A percentile compares a stretch with the other conserved stretches of the same genome.
Evolutionary conservation across 2,329 filamentous ascomycete species (phyloP).

Genomic region (Coniochaeta prunicola): DNA sequence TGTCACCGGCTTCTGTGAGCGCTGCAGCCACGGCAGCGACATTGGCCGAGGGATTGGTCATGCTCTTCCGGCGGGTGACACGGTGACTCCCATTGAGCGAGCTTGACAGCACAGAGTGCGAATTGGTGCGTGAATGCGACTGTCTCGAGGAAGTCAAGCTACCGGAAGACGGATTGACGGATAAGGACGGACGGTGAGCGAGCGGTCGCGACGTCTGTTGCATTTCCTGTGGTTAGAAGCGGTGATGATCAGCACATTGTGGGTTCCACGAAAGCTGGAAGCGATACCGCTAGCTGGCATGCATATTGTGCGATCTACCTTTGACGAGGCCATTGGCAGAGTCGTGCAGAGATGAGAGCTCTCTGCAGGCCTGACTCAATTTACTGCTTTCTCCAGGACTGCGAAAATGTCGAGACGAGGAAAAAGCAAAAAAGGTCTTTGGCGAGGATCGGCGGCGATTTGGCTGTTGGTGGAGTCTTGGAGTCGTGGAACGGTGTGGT

Average conservation of each 20-base stretch:
- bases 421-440: not conserved
- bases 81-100: slow-evolving; percentile 76
- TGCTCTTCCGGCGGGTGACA: slow-evolving; percentile 89
- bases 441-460: not conserved
- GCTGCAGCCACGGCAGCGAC: slow-evolving; percentile 70
- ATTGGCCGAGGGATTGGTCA: slow-evolving; percentile 67
- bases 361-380: slow-evolving; percentile 9
- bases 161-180: slow-evolving; percentile 50
- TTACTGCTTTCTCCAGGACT: not conserved
- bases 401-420: slow-evolving; percentile 6
- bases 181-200: slow-evolving; percentile 53
- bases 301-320: slow-evolving; percentile 12
- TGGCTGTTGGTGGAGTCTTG: not conserved
- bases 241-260: slow-evolving; percentile 28
- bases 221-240: slow-evolving; percentile 44
- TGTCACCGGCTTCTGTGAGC: slow-evolving; percentile 58
- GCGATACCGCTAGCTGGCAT: slow-evolving; percentile 14
- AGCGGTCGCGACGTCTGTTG: slow-evolving; percentile 61
- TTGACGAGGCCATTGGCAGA: slow-evolving; percentile 24
- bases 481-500: slow-evolving; percentile 1
- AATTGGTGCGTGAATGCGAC: slow-evolving; percentile 67
- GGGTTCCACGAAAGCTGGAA: slow-evolving; percentile 17
- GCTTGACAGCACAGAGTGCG: slow-evolving; percentile 71
- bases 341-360: slow-evolving; percentile 8
- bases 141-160: slow-evolving; percentile 49